phyloP scores from a whole-genome alignment of 805 yeast genomes.

The Yamadazyma takamatsuzukensis region DNA sequence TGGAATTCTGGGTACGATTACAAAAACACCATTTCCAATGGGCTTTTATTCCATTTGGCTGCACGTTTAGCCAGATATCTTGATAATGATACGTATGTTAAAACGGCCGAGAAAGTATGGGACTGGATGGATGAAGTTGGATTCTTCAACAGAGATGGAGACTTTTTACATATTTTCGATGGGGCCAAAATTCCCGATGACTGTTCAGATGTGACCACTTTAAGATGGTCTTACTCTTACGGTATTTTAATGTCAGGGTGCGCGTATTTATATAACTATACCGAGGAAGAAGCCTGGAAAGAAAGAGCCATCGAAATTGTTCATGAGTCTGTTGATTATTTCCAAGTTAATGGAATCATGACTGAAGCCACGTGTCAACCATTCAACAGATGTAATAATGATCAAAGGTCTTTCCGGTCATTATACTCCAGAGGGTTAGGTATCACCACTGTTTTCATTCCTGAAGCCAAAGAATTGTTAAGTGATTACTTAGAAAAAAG shows the following conservation, averaged over 20 bases:
- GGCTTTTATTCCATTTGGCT: slow-evolving; percentile 80
- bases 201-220: slow-evolving; percentile 46
- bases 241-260: slow-evolving; percentile 65
- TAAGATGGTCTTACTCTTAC: slow-evolving; percentile 69
- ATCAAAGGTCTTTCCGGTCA: slow-evolving; percentile 75
- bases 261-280: slow-evolving; percentile 65
- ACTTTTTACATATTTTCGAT: slow-evolving; percentile 44
- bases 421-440: slow-evolving; percentile 63
- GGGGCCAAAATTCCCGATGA: slow-evolving; percentile 49
- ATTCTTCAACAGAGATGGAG: slow-evolving; percentile 18
- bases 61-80: slow-evolving; percentile 86
- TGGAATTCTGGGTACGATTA: slow-evolving; percentile 95
- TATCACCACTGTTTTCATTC: slow-evolving; percentile 52
- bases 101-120: slow-evolving; percentile 72
- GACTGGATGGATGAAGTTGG: slow-evolving; percentile 66
- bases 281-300: slow-evolving; percentile 46
- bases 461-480: slow-evolving; percentile 43
- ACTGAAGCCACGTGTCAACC: slow-evolving; percentile 61
- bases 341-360: slow-evolving; percentile 43
- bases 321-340: slow-evolving; percentile 40
- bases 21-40: slow-evolving; percentile 89
- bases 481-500: slow-evolving; percentile 40
- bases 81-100: slow-evolving; percentile 65
- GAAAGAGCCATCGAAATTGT: slow-evolving; percentile 34
- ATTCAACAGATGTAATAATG: slow-evolving; percentile 56